Evolutionary conservation across 2,329 filamentous ascomycete species (phyloP), one percentile per base, ranked within the genome.

Genomic region (Monosporascus sp.): DNA sequence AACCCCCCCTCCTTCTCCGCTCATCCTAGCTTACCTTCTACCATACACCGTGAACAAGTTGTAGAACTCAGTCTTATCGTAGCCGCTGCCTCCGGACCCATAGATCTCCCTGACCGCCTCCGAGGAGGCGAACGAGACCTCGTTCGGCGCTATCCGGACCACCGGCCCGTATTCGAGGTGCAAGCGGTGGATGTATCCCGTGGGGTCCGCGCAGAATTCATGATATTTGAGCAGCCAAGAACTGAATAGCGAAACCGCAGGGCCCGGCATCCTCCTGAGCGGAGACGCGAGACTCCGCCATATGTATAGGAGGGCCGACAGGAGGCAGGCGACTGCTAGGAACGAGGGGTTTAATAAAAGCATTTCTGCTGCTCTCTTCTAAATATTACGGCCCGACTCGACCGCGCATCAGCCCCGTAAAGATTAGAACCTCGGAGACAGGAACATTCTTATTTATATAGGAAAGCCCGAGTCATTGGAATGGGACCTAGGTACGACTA

Each of bases 61-160:
- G 61, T 87, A 87, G 59, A 86, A 86, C 53, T 82, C 78, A 0
- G 82, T 84, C 71, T 86, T 86, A 63, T 86, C 81, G 63, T 82
- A 86, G 24, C 83, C 83, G 61, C 81, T 85, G 4, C 83, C 83
- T 0, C 78, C 77, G 0, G 79, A 80, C 58, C 77, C 76, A 66
- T 87, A 87, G 46, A 86, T 86, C 68, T 85, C 80, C 63, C 82
- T 85, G 50, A 85, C 68, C 0, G 79, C 83, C 8, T 75, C 71
- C 8, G 73, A 67, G 2, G 80, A 83, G 0, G 80, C 76, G 56
- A 86, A 85, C 0, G 80, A 80, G 3, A 83, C 78, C 66, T 87
- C 83, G 55, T 77, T 76, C 0, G 83, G 83, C 0, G 75, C 76
- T 31, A 86, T 63, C 5, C 83, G 76, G 19, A 87, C 80, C 0